Base-by-base conservation (phyloP, 164 flowering plant genomes). In the Litsea cubeba region DNA sequence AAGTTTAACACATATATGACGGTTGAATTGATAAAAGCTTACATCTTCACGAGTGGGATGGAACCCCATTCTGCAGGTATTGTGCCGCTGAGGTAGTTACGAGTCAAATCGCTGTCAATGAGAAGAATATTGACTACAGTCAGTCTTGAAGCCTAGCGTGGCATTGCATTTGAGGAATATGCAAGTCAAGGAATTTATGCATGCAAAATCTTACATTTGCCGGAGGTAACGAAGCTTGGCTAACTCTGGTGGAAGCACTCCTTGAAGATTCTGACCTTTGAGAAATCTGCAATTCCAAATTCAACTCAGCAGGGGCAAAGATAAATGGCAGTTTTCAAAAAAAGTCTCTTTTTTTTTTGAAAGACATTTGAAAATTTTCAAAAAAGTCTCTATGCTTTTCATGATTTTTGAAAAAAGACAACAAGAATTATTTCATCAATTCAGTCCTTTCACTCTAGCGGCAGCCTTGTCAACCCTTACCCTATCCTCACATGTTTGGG, bases 21-120 rank as follows among this genome's bases (percentile, higher is more conserved):
- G 1, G 35, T 4, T 30, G 32, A 30, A 30, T 17, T 32, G 49
- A n/a, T 17, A n/a, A 14, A 69, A 51, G 35, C 88, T 80, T 75
- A 90, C 95, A 92, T 70, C 3, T 14, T 79, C 11, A 70, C 79
- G 70, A 90, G 69, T 50, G 5, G 78, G 75, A 79, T 50, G 14
- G 88, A 75, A 67, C 81, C 88, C 95, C 94, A 92, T 81, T 83
- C 86, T 8, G 5, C 51, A 20, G 95, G 97, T 66, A 92, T 87
- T 50, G 87, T 72, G 10, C 97, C 95, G 67, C 46, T 85, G n/a
- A 92, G 90, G 76, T 81, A 87, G 81, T 90, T 92, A 69, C 82
- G 81, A 7, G 84, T 73, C 62, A 92, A 76, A 87, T 87, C 91
- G 73, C 97, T 92, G 79, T 20, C 12, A 24, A n/a, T n/a, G 12